Evolutionary conservation across 768 basidiomycete species (phyloP).

Genomic region (Lepiota brunneoincarnata): DNA sequence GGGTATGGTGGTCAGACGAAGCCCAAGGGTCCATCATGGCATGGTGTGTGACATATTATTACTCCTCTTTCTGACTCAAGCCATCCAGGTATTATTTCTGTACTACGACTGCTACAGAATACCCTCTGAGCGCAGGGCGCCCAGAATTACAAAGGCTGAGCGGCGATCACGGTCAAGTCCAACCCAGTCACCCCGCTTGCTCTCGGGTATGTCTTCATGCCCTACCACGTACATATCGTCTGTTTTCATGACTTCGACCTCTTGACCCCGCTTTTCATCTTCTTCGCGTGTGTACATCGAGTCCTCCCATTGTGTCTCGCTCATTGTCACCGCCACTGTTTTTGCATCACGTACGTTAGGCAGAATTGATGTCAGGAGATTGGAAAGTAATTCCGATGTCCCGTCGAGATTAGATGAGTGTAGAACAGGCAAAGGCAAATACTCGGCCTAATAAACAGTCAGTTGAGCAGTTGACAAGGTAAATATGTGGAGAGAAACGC

Average conservation of each 20-base stretch:
- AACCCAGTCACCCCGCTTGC: conserved; percentile 65
- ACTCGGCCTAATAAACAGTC: conserved; percentile 61
- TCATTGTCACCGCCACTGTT: conserved; percentile 75
- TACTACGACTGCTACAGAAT: conserved; percentile 37
- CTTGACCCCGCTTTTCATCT: conserved; percentile 31
- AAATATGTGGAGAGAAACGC: conserved; percentile 2
- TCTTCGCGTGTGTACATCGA: conserved; percentile 75
- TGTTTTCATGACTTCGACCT: conserved; percentile 11
- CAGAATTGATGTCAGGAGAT: conserved; percentile 70
- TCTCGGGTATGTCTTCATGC: conserved; percentile 48
- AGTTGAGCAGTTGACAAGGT: conserved; percentile 7
- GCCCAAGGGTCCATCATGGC: background rate
- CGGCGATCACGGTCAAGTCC: conserved; percentile 78
- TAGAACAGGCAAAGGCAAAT: conserved; percentile 71
- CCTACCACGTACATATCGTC: conserved; percentile 65
- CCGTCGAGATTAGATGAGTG: conserved; percentile 63
- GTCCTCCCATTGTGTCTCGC: conserved; percentile 79
- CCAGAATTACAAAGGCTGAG: conserved; percentile 78
- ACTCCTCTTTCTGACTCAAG: too few species aligned
- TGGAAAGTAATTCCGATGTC: conserved; percentile 71
- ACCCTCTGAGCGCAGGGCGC: conserved; percentile 71
- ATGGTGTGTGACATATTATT: too few species aligned
- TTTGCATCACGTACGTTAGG: conserved; percentile 72
- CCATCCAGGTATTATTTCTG: too few species aligned
- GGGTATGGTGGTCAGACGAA: too few species aligned